Base-by-base conservation (phyloP, 2,329 filamentous ascomycete species). In the Aspergillus sp. region DNA sequence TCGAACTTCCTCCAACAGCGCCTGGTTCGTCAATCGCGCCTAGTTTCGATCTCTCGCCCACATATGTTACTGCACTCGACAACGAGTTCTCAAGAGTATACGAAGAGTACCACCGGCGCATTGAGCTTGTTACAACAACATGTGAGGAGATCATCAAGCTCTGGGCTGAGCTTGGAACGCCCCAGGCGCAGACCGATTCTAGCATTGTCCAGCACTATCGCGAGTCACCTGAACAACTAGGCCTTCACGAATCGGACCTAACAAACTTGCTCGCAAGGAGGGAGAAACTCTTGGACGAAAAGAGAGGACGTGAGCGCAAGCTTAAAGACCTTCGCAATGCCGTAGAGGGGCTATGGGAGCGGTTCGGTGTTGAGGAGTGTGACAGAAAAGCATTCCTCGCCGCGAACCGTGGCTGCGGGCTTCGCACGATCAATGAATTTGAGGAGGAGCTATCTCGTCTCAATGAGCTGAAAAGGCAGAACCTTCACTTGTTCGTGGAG, bases 151-250 rank as follows among this genome's bases (percentile, higher is more conserved):
- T 96, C 59, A 95, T 99, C 67, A 89, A 91, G 66, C 83, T 99
- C 0, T 99, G 95, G 93, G 93, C 91, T 0, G 95, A 99, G 74
- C 85, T 99, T 9, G 95, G 95, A 44, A 96, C 90, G 1, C 93
- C 95, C 0, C 93, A 97, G 72, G 91, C 90, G 27, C 93, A 98
- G 73, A 96, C 93, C 15, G 95, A 99, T 70, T 84, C 83, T 57
- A 82, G 85, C 19, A 96, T 99, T 61, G 89, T 99, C 59, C 89
- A 97, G 73, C 87, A 89, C 74, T 93, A 96, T 72, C 88, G 91
- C 60, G 91, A 97, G 59, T 84, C 92, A 4, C 95, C 95, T 0
- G 95, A 99, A 73, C 93, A 98, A 75, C 84, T 99, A 27, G 95
- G 96, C 8, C 81, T 99, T 33, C 93, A 96, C 71, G 87, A 92